phyloP scores from a whole-genome alignment of 1,284 basidiomycete species.

The Phellopilus nigrolimitatus region DNA sequence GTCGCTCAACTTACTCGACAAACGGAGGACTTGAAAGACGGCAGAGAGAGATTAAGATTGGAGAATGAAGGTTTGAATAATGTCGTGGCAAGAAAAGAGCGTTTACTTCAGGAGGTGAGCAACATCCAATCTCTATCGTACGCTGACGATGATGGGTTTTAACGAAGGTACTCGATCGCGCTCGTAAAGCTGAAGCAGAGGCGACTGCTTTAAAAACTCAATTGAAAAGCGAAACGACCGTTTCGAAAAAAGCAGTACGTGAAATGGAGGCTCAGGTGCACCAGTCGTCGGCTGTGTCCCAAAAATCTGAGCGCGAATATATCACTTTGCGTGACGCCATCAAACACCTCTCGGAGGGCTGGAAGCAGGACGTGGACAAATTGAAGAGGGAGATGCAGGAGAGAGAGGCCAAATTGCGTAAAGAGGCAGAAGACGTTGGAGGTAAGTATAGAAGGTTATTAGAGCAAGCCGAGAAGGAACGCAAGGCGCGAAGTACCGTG shows the following conservation, averaged over 20 bases:
- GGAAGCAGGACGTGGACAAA: conserved; percentile 61
- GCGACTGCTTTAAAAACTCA: conserved; percentile 58
- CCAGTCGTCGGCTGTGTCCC: conserved; percentile 70
- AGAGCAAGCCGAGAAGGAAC: conserved; percentile 52
- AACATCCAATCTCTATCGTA: not conserved
- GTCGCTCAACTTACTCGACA: conserved; percentile 77
- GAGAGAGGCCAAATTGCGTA: conserved; percentile 59
- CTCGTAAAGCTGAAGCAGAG: conserved; percentile 77
- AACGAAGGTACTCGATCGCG: conserved; percentile 67
- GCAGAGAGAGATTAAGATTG: conserved; percentile 68
- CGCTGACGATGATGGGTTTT: not conserved
- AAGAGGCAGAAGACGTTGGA: conserved; percentile 58
- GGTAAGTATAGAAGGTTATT: conserved; percentile 60
- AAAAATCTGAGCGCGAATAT: conserved; percentile 76
- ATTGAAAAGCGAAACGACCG: conserved; percentile 65
- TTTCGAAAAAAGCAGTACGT: conserved; percentile 66
- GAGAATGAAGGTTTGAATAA: conserved; percentile 85
- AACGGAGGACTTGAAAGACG: conserved; percentile 83
- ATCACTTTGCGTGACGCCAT: conserved; percentile 68
- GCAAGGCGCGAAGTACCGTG: conserved; percentile 35
- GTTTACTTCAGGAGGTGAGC: conserved; percentile 73
- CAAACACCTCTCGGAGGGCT: conserved; percentile 61
- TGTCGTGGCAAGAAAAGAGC: conserved; percentile 81
- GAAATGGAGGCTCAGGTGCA: conserved; percentile 70
- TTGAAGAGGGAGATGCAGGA: conserved; percentile 66